Evolutionary conservation across 2,329 filamentous ascomycete species (phyloP).

Genomic region (Talaromyces sp.): DNA sequence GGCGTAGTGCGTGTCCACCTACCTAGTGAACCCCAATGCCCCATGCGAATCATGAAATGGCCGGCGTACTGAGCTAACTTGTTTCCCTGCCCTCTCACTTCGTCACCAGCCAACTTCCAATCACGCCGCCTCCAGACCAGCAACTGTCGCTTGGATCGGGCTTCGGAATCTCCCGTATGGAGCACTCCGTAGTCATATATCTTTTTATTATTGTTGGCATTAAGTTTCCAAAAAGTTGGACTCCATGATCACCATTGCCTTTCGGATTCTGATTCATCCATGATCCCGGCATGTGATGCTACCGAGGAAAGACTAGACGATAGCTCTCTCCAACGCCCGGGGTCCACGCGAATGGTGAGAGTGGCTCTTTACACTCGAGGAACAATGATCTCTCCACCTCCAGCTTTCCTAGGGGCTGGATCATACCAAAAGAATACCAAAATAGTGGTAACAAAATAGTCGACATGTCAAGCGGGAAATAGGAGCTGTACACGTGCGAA

Average conservation of each 20-base stretch:
- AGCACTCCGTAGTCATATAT: background rate
- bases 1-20: background rate
- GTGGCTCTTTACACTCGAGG: conserved; percentile 5
- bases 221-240: background rate
- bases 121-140: background rate
- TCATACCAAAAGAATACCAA: background rate
- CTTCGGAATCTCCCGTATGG: conserved; percentile 9
- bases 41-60: conserved; percentile 7
- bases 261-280: conserved; percentile 1
- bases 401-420: background rate
- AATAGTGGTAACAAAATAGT: background rate
- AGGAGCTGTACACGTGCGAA: background rate
- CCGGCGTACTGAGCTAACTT: background rate
- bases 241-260: background rate
- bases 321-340: background rate
- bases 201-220: background rate
- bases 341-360: background rate
- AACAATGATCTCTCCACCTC: conserved; percentile 3
- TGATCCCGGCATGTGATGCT: conserved; percentile 13
- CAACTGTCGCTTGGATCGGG: background rate
- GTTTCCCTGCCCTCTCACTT: background rate
- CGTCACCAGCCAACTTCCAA: background rate
- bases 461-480: background rate
- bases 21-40: background rate
- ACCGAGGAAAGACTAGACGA: background rate